phyloP scores from a whole-genome alignment of 208 protist species.

The Phytomonas serpens region DNA sequence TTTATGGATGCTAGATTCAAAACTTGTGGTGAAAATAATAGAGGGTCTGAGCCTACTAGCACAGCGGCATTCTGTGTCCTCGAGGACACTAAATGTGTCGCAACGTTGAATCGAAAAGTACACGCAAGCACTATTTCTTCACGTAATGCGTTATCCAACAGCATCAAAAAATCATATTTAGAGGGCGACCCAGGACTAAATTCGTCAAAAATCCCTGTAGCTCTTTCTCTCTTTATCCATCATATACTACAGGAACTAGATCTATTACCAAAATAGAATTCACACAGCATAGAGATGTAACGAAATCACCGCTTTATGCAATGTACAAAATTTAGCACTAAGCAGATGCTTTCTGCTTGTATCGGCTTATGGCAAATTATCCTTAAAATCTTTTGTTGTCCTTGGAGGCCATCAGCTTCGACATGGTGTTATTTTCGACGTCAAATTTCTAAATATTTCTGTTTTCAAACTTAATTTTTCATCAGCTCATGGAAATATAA shows the following conservation, averaged over 20 bases:
- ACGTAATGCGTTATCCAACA: background rate
- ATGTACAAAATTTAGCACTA: slow-evolving; percentile 57
- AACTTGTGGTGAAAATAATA: background rate
- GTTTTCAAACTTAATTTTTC: slow-evolving; percentile 66
- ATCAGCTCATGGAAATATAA: slow-evolving; percentile 33
- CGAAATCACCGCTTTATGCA: slow-evolving; percentile 36
- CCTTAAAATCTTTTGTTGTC: slow-evolving; percentile 88
- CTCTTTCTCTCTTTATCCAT: background rate
- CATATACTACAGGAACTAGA: background rate
- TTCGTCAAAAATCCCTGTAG: background rate
- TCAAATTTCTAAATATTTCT: slow-evolving; percentile 82
- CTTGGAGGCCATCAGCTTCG: slow-evolving; percentile 78
- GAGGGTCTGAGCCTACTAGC: background rate
- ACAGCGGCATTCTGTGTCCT: background rate
- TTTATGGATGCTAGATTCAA: background rate
- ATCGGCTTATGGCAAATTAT: slow-evolving; percentile 90
- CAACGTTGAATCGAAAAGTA: background rate
- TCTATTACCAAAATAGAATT: background rate
- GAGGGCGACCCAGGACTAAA: background rate
- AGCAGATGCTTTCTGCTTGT: slow-evolving; percentile 69
- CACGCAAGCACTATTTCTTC: background rate
- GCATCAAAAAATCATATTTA: background rate
- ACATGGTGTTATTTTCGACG: slow-evolving; percentile 83
- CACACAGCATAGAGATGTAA: slow-evolving; percentile 5
- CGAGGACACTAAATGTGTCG: background rate